Conservation (phyloP, 257 asterid genomes). For the Penstemon newberryi region DNA sequence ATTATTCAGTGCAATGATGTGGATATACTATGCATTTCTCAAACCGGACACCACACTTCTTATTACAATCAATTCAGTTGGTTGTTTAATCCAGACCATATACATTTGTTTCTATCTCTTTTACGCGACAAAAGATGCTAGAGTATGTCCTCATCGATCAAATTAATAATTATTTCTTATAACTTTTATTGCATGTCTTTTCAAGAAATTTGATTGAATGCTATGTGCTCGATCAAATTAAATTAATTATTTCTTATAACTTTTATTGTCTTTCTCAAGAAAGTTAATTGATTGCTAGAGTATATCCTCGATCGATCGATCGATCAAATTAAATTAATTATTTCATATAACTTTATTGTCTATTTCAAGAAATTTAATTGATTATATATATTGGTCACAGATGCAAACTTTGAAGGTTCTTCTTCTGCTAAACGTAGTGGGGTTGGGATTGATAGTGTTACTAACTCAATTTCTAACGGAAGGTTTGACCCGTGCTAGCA, state of each 20-base stretch:
- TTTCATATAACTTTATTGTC: too few relatives aligned
- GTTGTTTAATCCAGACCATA: constrained; percentile 49
- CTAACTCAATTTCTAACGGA: constrained; percentile 42
- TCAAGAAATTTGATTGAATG: too few relatives aligned
- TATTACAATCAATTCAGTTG: constrained; percentile 63
- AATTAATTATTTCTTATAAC: too few relatives aligned
- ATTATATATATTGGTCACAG: constrained; percentile 25
- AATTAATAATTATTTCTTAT: not conserved
- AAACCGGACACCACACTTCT: constrained; percentile 62
- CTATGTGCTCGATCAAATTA: too few relatives aligned
- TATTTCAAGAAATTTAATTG: not conserved
- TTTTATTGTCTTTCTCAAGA: too few relatives aligned
- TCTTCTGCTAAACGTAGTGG: constrained; percentile 34
- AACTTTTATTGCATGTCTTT: not conserved
- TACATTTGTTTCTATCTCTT: constrained; percentile 54
- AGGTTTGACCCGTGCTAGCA: constrained; percentile 36
- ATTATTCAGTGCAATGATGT: constrained; percentile 63
- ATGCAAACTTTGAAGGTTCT: constrained; percentile 48
- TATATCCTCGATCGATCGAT: too few relatives aligned
- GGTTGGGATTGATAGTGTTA: constrained; percentile 43
- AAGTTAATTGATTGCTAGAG: too few relatives aligned
- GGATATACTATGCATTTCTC: constrained; percentile 72
- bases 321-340: too few relatives aligned
- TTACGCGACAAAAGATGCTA: constrained; percentile 45
- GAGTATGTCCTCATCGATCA: constrained; percentile 31